Evolutionary conservation across 2,329 filamentous ascomycete species (phyloP).

Genomic region (Atkinsonella hypoxylon): DNA sequence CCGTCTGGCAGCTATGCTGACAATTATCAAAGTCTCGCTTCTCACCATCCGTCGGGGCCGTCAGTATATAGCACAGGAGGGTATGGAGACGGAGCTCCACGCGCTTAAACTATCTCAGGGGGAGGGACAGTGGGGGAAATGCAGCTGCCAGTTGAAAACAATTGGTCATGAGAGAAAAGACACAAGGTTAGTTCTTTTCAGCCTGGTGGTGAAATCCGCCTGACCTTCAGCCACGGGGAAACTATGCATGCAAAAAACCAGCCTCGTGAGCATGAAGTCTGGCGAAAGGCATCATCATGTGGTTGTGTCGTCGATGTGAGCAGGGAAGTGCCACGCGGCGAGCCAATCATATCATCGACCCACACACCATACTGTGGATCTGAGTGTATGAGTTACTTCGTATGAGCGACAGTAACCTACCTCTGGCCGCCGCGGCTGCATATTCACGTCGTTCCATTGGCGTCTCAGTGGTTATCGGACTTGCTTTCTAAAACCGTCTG

Average conservation of each 20-base stretch:
- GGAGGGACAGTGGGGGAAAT: too few species aligned
- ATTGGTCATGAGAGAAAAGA: too few species aligned
- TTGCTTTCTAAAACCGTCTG: not conserved
- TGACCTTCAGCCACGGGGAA: too few species aligned
- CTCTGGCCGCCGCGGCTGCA: not conserved
- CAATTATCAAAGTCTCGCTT: constrained; percentile 25
- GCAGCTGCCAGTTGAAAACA: too few species aligned
- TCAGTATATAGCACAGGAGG: constrained; percentile 29
- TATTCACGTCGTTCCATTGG: not conserved
- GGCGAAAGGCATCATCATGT: not conserved
- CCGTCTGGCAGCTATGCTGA: constrained; percentile 26
- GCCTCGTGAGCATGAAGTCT: not conserved
- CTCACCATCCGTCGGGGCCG: constrained; percentile 22
- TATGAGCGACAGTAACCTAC: too few species aligned
- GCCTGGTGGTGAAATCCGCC: too few species aligned
- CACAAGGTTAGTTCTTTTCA: too few species aligned
- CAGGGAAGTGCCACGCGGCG: not conserved
- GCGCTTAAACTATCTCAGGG: constrained; percentile 20
- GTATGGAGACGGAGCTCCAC: constrained; percentile 31
- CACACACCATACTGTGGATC: not conserved
- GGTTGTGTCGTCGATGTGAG: not conserved
- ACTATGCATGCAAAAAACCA: not conserved
- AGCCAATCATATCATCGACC: not conserved
- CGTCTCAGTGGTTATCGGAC: not conserved
- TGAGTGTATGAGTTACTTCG: too few species aligned